Base-by-base conservation (phyloP, 2,329 filamentous ascomycete genomes). In the Aspergillus ochraceoroseus region DNA sequence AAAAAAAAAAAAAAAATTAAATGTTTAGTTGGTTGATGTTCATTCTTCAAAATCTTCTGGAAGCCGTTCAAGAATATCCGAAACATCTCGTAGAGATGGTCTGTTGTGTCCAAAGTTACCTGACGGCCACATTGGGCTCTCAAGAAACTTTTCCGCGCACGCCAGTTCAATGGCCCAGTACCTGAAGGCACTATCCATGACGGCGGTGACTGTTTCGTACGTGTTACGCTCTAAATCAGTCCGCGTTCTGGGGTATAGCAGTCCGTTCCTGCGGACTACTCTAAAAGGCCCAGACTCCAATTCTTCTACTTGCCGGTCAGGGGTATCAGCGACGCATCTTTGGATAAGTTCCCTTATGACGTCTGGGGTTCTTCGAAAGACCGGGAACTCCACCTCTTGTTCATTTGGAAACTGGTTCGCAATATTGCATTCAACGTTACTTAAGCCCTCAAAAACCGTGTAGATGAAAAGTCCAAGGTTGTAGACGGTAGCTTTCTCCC, bases 361-460 rank as follows among this genome's bases (percentile, higher is more conserved):
- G 18, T 25, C 32, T 31, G 38, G 38, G 7, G 38, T 41, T 14
- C 20, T 13, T 19, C 19, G 32, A 6, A 34, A 35, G 14, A 26
- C 31, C 26, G 38, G 38, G 18, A 26, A 41, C 20, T 41, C 38
- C 32, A 41, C 23, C 5, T 41, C 38, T 7, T 31, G 26, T 12
- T 41, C 38, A 26, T 30, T 41, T 18, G 38, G 38, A 14, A 41
- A 41, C 19, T 41, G 32, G 13, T 41, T 41, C 15, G 38, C 38
- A 9, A 41, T 8, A 20, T 35, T 41, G 12, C 32, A 32, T 19
- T 26, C 13, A 11, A 41, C 38, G 18, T 41, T 41, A n/a, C 38
- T 41, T 7, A 41, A 8, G 4, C 38, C 38, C 12, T 41, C 38
- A 12, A 41, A 41, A 9, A 41, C 27, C 11, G 32, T 30, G 19